Evolutionary conservation across 495 filamentous ascomycete genomes (phyloP), one percentile per base, ranked within the genome.

Genomic region (Apiosordaria backusii): DNA sequence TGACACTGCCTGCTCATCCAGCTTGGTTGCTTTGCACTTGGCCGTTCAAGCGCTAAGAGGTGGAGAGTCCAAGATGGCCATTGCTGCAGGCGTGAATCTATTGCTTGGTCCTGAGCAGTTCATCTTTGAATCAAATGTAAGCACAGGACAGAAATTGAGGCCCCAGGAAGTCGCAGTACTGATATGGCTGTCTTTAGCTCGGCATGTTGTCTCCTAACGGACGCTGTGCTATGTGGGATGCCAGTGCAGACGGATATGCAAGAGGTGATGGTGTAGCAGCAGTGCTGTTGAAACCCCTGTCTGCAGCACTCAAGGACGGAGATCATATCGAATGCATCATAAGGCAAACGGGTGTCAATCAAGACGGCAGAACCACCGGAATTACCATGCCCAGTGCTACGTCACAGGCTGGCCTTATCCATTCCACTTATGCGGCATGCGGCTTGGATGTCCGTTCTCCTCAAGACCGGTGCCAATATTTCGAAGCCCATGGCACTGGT

Each of bases 251-350:
- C 72, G 89, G 89, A 0, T 91, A 88, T 71, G 85, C 74, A 0
- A 75, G 88, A 4, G 89, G 80, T 0, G 89, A 92, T 64, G 88
- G 81, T 0, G 66, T 88, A 13, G 78, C 75, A 23, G 77, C 77
- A 0, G 26, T 89, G 0, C 75, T 83, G 2, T 40, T 92, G 0
- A 91, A 90, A 72, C 70, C 65, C 10, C 70, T 89, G 1, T 60
- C 58, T 1, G 79, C 83, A 45, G 88, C 83, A 3, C 45, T 84
- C 4, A 29, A 60, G 0, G 79, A 84, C 60, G 78, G 78, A 2
- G 79, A 85, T 65, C 81, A 80, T 13, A 85, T 90, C 40, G 78
- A 87, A n/a, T 85, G 81, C 4, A 76, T 91, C 0, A 85, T 92
- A 64, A 79, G 85, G 4, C 79, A 77, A 0, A 80, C 80, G 4